A percentile compares a stretch with the other conserved stretches of the same genome.
phyloP scores from a whole-genome alignment of 2,329 filamentous ascomycete genomes.

The Leptographium flavum region DNA sequence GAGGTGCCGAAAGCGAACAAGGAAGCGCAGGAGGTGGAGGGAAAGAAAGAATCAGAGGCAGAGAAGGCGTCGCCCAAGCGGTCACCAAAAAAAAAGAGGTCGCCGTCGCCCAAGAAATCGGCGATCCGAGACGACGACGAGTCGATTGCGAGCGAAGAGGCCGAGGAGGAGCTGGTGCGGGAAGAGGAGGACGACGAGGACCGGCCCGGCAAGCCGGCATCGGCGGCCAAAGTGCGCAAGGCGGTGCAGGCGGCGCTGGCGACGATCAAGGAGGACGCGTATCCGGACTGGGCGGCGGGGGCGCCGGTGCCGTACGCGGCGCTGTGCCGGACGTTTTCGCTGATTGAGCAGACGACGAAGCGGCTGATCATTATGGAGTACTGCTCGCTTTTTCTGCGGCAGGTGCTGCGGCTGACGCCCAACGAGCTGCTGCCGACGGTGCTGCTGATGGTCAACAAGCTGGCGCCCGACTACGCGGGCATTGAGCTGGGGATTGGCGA shows the following conservation, averaged over 20 bases:
- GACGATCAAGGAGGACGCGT: slow-evolving; percentile 65
- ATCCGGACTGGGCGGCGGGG: slow-evolving; percentile 85
- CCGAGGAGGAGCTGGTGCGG: slow-evolving; percentile 29
- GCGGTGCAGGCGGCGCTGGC: slow-evolving; percentile 73
- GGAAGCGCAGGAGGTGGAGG: slow-evolving; percentile 15
- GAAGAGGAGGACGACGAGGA: slow-evolving; percentile 27
- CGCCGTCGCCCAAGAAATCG: neutral
- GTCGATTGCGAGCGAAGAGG: slow-evolving; percentile 19
- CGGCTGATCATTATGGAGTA: slow-evolving; percentile 77
- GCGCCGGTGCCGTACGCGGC: slow-evolving; percentile 88
- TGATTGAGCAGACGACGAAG: slow-evolving; percentile 90
- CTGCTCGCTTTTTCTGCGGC: slow-evolving; percentile 79
- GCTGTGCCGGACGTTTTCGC: slow-evolving; percentile 84
- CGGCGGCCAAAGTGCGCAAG: slow-evolving; percentile 61
- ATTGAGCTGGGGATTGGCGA: slow-evolving; percentile 98
- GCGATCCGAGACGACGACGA: slow-evolving; percentile 10
- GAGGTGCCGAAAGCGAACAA: no score
- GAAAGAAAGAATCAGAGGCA: slow-evolving; percentile 26
- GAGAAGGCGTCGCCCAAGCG: slow-evolving; percentile 30
- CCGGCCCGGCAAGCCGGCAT: slow-evolving; percentile 50
- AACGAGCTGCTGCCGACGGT: slow-evolving; percentile 78
- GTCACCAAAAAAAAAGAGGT: slow-evolving; percentile 22
- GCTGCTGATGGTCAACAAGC: slow-evolving; percentile 93
- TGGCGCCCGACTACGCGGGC: slow-evolving; percentile 90
- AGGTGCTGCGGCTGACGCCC: slow-evolving; percentile 85